Evolutionary conservation across 192 early-diverging fungal genomes (phyloP).

Genomic region (Helicostylum pulchrum): DNA sequence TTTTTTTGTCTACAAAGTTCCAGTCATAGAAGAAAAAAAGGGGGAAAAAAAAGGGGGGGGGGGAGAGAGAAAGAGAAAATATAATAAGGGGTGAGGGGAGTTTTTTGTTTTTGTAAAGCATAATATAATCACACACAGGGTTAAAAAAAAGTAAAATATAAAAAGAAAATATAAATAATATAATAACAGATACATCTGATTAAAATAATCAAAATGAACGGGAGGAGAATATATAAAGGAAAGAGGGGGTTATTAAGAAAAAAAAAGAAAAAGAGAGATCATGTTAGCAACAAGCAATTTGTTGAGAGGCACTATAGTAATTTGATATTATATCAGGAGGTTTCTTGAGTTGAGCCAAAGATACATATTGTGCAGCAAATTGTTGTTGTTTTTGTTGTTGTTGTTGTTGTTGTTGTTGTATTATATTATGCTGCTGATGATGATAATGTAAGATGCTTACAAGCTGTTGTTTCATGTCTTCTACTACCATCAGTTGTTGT

Average conservation of each 20-base stretch:
- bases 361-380: background rate
- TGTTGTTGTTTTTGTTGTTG: background rate
- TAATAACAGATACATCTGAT: background rate
- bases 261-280: background rate
- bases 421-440: background rate
- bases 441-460: background rate
- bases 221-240: background rate
- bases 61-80: background rate
- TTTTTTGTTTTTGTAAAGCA: slow-evolving; percentile 1
- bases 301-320: background rate
- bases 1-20: slow-evolving; percentile 6
- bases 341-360: slow-evolving; percentile 5
- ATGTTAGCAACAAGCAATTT: slow-evolving; percentile 4
- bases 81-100: no score
- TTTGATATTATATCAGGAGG: slow-evolving; percentile 10
- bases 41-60: background rate
- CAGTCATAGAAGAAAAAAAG: background rate
- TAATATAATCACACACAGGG: slow-evolving; percentile 15
- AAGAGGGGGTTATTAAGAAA: slow-evolving; percentile 6
- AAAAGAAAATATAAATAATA: background rate
- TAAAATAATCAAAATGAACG: background rate
- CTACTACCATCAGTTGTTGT: background rate
- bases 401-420: background rate
- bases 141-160: no score
- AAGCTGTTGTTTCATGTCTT: background rate